Conservation (phyloP, 2,329 filamentous ascomycete species). For the Cercospora brassicicola region DNA sequence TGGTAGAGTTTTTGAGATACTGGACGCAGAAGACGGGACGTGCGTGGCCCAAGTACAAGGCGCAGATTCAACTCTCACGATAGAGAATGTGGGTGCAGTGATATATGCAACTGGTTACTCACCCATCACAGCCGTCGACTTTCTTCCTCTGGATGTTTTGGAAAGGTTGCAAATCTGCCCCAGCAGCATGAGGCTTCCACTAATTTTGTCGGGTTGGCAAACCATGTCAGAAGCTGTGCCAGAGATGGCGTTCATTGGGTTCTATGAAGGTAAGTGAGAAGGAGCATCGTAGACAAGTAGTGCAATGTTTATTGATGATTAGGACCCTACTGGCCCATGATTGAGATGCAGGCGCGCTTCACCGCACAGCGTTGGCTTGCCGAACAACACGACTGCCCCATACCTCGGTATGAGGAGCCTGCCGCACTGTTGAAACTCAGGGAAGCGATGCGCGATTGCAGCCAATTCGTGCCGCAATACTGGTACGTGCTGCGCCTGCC, state of each 20-base stretch:
- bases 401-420: conserved; percentile 42
- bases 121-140: conserved; percentile 62
- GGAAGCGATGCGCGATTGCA: conserved; percentile 42
- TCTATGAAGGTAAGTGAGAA: conserved; percentile 58
- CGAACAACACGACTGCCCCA: neutral
- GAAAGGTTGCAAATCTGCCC: conserved; percentile 59
- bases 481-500: conserved; percentile 44
- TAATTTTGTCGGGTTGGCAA: conserved; percentile 61
- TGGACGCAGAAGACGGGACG: conserved; percentile 5
- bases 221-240: conserved; percentile 54
- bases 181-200: conserved; percentile 56
- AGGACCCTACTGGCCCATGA: conserved; percentile 80
- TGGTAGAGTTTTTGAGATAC: conserved; percentile 40
- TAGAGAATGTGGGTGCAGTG: conserved; percentile 64
- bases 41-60: conserved; percentile 14
- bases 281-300: neutral
- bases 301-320: neutral
- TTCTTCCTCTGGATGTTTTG: conserved; percentile 60
- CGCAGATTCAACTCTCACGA: neutral
- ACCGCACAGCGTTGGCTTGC: conserved; percentile 63
- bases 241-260: conserved; percentile 74
- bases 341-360: conserved; percentile 80
- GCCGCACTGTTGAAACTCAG: conserved; percentile 55
- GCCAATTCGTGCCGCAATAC: conserved; percentile 63
- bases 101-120: conserved; percentile 76